These are phyloP conservation scores for Ramichloridium luteum DNA, from an alignment of 2,329 filamentous ascomycete species.

Conservation along the genomic window DNA sequence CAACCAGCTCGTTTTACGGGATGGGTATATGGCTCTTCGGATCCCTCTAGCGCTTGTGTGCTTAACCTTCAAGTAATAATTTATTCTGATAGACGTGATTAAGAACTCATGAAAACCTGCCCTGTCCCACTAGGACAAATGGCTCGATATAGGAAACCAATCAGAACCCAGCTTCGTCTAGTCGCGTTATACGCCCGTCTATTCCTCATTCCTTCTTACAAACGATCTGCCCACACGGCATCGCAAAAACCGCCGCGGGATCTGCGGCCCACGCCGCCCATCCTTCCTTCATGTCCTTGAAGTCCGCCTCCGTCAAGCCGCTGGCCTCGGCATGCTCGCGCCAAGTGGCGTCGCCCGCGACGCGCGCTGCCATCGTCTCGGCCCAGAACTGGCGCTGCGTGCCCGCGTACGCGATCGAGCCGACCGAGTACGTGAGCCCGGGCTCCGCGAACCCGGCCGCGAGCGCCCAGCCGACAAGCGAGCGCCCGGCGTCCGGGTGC, in stretches of 20 bases:
- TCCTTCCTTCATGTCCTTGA: not conserved
- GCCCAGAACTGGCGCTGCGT: not conserved
- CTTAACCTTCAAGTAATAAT: no score
- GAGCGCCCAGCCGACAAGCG: constrained; percentile 7
- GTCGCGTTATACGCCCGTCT: no score
- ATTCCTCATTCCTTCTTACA: not conserved
- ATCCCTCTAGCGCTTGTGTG: no score
- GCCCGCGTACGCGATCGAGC: not conserved
- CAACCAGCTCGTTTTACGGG: no score
- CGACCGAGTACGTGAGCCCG: not conserved
- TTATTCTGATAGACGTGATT: no score
- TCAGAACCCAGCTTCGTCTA: no score
- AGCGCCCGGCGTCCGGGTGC: constrained; percentile 7
- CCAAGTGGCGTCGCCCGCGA: not conserved
- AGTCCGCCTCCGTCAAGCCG: not conserved
- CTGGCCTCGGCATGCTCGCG: not conserved
- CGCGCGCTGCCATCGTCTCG: not conserved
- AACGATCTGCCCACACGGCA: not conserved
- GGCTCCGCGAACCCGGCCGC: constrained; percentile 5
- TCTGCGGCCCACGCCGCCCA: not conserved
- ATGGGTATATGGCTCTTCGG: no score
- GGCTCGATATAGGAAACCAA: no score
- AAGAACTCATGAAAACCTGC: no score
- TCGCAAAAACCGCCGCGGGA: not conserved
- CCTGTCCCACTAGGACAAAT: no score